Percentiles rank a stretch among this genome's conserved stretches.
Evolutionary conservation across 2,329 filamentous ascomycete genomes (phyloP).

Genomic region (Setomelanomma holmii): DNA sequence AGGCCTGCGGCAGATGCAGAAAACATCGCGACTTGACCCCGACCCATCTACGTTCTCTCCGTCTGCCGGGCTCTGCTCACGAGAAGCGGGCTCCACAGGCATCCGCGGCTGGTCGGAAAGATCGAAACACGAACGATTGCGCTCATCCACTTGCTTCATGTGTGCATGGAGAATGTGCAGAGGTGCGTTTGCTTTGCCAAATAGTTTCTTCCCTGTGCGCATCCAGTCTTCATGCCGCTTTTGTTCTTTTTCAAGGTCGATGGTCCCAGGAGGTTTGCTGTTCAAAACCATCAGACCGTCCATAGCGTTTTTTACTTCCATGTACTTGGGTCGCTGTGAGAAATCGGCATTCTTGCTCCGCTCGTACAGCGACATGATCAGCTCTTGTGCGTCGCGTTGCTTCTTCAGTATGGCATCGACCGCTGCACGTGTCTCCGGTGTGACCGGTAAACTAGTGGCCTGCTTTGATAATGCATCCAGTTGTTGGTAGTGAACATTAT

Average conservation of each 20-base stretch:
- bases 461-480: slow-evolving; percentile 89
- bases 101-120: slow-evolving; percentile 85
- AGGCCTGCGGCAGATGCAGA: slow-evolving; percentile 91
- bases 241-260: slow-evolving; percentile 92
- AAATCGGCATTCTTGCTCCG: slow-evolving; percentile 78
- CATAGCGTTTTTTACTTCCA: slow-evolving; percentile 88
- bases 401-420: slow-evolving; percentile 95
- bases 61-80: slow-evolving; percentile 72
- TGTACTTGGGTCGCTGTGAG: slow-evolving; percentile 81
- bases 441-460: slow-evolving; percentile 80
- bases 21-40: slow-evolving; percentile 74
- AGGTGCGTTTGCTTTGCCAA: slow-evolving; percentile 96
- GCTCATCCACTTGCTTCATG: slow-evolving; percentile 89
- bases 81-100: slow-evolving; percentile 89
- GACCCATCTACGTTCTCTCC: slow-evolving; percentile 55
- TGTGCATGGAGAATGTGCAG: slow-evolving; percentile 94
- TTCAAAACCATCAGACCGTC: slow-evolving; percentile 87
- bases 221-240: slow-evolving; percentile 99
- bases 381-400: slow-evolving; percentile 90
- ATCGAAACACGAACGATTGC: slow-evolving; percentile 92
- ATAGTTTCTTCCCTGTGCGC: slow-evolving; percentile 95
- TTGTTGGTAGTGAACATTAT: slow-evolving; percentile 91
- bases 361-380: slow-evolving; percentile 82
- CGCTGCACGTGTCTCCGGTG: slow-evolving; percentile 76
- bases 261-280: slow-evolving; percentile 87